Evolutionary conservation across 176 grass and related monocot species (phyloP).

Genomic region (Phoenix roebelenii): DNA sequence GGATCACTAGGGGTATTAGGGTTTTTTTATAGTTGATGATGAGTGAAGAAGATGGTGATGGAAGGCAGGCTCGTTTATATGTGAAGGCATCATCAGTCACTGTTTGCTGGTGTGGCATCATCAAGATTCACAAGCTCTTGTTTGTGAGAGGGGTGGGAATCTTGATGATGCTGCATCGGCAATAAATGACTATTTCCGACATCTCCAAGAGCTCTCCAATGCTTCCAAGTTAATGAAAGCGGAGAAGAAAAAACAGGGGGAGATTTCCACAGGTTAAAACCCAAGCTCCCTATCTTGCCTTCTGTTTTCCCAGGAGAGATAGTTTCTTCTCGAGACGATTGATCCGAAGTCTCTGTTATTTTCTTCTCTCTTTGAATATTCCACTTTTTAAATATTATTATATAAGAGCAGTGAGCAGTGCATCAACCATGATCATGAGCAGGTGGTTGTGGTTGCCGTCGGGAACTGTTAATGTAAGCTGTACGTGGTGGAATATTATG

Average conservation of each 20-base stretch:
- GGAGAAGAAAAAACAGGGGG: no score
- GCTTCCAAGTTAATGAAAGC: no score
- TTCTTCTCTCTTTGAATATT: no score
- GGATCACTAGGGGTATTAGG: no score
- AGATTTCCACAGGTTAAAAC: not conserved
- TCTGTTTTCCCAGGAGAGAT: no score
- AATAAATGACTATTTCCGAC: slow-evolving; percentile 34
- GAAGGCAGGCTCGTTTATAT: no score
- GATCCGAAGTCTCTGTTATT: no score
- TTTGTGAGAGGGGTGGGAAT: slow-evolving; percentile 39
- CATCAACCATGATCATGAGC: not conserved
- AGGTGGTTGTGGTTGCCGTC: not conserved
- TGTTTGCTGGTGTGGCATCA: slow-evolving; percentile 80
- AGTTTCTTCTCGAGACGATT: no score
- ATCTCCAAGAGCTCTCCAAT: not conserved
- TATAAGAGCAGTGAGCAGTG: not conserved
- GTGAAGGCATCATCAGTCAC: slow-evolving; percentile 15
- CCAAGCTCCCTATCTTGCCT: not conserved
- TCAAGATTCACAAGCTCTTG: slow-evolving; percentile 80
- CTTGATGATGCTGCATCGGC: slow-evolving; percentile 99
- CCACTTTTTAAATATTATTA: no score
- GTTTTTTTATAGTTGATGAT: no score
- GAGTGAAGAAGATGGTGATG: no score
- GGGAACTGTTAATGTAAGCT: no score
- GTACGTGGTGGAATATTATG: not conserved